Percentiles rank a stretch among this genome's conserved stretches.
phyloP scores from a whole-genome alignment of 2,329 filamentous ascomycete genomes.

The Botrytis deweyae region DNA sequence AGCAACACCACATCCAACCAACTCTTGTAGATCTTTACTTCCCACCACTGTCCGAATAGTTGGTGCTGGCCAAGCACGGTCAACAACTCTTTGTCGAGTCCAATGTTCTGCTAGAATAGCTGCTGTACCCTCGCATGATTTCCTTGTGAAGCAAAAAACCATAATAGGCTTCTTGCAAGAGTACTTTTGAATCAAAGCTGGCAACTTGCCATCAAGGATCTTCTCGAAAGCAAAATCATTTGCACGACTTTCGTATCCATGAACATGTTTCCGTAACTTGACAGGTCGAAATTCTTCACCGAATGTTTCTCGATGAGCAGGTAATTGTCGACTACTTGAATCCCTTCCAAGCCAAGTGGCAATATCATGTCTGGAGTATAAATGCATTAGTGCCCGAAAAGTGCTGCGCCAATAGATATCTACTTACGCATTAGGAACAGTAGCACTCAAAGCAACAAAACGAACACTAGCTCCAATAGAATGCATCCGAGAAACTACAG shows the following conservation, averaged over 20 bases:
- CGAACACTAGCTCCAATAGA: constrained; percentile 71
- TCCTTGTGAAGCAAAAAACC: constrained; percentile 78
- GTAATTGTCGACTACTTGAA: constrained; percentile 55
- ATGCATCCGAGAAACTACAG: constrained; percentile 85
- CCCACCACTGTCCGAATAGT: constrained; percentile 50
- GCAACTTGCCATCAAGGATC: constrained; percentile 63
- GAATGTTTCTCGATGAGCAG: constrained; percentile 68
- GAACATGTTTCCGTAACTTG: constrained; percentile 71
- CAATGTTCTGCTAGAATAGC: constrained; percentile 66
- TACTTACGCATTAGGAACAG: constrained; percentile 68
- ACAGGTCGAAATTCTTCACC: constrained; percentile 80
- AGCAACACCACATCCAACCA: constrained; percentile 60
- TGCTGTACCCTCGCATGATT: constrained; percentile 67
- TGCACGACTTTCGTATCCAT: constrained; percentile 60
- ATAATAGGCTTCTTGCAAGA: constrained; percentile 73
- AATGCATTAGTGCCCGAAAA: neutral
- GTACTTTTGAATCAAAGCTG: constrained; percentile 64
- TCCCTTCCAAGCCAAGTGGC: constrained; percentile 75
- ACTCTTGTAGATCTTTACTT: constrained; percentile 58
- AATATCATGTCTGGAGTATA: constrained; percentile 57
- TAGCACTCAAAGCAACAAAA: constrained; percentile 80
- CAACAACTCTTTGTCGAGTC: constrained; percentile 48
- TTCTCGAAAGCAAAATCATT: constrained; percentile 82
- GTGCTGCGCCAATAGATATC: too few relatives aligned
- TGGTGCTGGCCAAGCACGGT: constrained; percentile 65